A percentile compares a stretch with the other conserved stretches of the same genome.
Evolutionary conservation across 2,329 filamentous ascomycete species (phyloP).

Genomic region (Phyllachora maydis): DNA sequence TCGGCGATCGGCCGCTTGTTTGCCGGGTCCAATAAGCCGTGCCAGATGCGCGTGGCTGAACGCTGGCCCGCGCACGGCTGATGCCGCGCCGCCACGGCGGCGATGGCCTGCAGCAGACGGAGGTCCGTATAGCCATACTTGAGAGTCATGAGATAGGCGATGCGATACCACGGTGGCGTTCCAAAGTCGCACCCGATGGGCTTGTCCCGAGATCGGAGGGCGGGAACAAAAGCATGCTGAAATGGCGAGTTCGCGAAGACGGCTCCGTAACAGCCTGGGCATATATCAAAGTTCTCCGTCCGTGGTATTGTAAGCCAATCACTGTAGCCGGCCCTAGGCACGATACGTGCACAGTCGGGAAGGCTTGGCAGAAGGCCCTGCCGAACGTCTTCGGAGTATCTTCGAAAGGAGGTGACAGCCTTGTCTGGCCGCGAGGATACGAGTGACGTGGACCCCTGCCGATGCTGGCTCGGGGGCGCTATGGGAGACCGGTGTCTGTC

Average conservation of each 20-base stretch:
- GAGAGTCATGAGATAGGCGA: slow-evolving; percentile 64
- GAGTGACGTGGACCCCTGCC: too few relatives aligned
- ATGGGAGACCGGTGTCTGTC: too few relatives aligned
- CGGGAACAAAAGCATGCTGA: slow-evolving; percentile 41
- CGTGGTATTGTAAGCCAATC: slow-evolving; percentile 69
- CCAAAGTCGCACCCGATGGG: slow-evolving; percentile 62
- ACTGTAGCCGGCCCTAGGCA: slow-evolving; percentile 38
- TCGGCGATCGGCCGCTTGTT: slow-evolving; percentile 41
- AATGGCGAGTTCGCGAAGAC: slow-evolving; percentile 52
- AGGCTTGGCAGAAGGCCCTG: slow-evolving; percentile 24
- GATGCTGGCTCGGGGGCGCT: too few relatives aligned
- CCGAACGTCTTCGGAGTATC: slow-evolving; percentile 30
- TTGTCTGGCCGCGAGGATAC: slow-evolving; percentile 16
- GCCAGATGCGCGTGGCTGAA: slow-evolving; percentile 45
- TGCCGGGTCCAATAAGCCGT: slow-evolving; percentile 49
- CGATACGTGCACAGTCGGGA: slow-evolving; percentile 48
- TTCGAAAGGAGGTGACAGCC: slow-evolving; percentile 24
- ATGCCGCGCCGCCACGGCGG: slow-evolving; percentile 34
- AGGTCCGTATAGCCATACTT: slow-evolving; percentile 48
- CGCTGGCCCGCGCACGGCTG: slow-evolving; percentile 36
- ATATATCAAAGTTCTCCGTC: slow-evolving; percentile 56
- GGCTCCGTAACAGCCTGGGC: slow-evolving; percentile 55
- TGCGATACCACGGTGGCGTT: slow-evolving; percentile 55
- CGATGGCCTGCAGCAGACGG: slow-evolving; percentile 47
- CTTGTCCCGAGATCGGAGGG: slow-evolving; percentile 33